phyloP scores from a whole-genome alignment of 2,329 filamentous ascomycete genomes.

The Xylaria sp. region DNA sequence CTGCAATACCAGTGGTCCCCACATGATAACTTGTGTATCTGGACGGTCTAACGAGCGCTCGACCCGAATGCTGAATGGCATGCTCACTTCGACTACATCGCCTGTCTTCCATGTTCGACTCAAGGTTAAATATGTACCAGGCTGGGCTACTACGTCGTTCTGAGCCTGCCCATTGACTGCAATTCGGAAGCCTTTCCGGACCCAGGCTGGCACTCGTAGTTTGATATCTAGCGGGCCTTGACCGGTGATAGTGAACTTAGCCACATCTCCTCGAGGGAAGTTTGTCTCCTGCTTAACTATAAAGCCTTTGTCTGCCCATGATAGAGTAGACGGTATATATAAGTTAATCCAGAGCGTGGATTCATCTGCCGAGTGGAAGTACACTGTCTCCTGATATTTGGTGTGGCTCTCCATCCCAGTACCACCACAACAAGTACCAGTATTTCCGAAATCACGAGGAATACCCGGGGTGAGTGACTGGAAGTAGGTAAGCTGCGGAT shows the following conservation, averaged over 20 bases:
- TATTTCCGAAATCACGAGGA: slow-evolving; percentile 48
- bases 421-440: slow-evolving; percentile 50
- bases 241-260: slow-evolving; percentile 47
- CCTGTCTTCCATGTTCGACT: slow-evolving; percentile 47
- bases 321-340: slow-evolving; percentile 48
- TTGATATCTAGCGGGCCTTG: slow-evolving; percentile 49
- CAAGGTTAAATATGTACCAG: slow-evolving; percentile 48
- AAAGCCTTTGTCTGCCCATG: slow-evolving; percentile 48
- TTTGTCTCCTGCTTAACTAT: slow-evolving; percentile 47
- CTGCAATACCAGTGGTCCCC: slow-evolving; percentile 49
- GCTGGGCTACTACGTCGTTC: slow-evolving; percentile 27
- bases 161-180: slow-evolving; percentile 46
- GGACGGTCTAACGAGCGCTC: slow-evolving; percentile 50
- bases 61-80: slow-evolving; percentile 49
- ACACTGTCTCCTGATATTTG: slow-evolving; percentile 52
- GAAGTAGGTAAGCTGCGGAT: slow-evolving; percentile 50
- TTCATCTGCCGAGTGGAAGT: slow-evolving; percentile 49
- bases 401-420: slow-evolving; percentile 51
- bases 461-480: slow-evolving; percentile 48
- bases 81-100: slow-evolving; percentile 47
- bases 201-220: slow-evolving; percentile 49
- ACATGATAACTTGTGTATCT: slow-evolving; percentile 50
- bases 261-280: slow-evolving; percentile 46
- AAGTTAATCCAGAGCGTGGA: slow-evolving; percentile 51
- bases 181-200: slow-evolving; percentile 45